A percentile compares a stretch with the other conserved stretches of the same genome.
These are phyloP conservation scores for Sonneratia caseolaris DNA, from an alignment of 345 rosid genomes.

Conservation along the genomic window DNA sequence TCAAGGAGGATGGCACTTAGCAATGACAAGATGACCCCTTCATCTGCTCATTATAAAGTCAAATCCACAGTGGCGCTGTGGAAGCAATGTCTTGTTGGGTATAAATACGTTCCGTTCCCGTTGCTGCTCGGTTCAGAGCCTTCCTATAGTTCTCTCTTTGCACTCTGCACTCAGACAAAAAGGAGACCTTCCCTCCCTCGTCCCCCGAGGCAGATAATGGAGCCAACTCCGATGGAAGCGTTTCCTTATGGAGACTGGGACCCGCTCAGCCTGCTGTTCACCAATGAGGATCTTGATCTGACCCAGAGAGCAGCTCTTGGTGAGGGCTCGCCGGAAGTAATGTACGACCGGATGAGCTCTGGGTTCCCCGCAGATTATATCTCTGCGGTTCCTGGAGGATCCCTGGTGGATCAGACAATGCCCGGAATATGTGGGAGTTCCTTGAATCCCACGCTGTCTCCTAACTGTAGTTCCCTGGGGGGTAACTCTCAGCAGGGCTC, in stretches of 20 bases:
- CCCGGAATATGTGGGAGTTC: neutral
- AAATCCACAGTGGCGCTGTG: neutral
- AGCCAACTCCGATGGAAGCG: constrained; percentile 10
- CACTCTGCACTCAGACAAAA: neutral
- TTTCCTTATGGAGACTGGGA: constrained; percentile 8
- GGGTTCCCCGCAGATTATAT: neutral
- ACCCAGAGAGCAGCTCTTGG: neutral
- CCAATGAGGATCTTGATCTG: constrained; percentile 4
- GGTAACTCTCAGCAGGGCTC: constrained; percentile 22
- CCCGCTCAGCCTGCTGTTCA: constrained; percentile 1
- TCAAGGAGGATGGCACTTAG: too few relatives aligned
- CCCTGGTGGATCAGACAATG: neutral
- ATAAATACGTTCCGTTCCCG: neutral
- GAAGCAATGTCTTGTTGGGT: neutral
- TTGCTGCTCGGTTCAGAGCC: neutral
- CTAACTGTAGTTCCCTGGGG: neutral
- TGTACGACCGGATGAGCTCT: neutral
- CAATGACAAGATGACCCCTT: neutral
- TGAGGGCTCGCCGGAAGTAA: neutral
- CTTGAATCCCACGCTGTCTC: neutral
- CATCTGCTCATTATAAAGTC: neutral
- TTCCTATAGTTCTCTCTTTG: neutral
- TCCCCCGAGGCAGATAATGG: neutral
- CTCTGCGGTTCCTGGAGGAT: neutral
- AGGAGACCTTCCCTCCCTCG: neutral